Base-by-base conservation (phyloP, 2,329 filamentous ascomycete genomes). In the Pseudopyrenochaeta lycopersici region DNA sequence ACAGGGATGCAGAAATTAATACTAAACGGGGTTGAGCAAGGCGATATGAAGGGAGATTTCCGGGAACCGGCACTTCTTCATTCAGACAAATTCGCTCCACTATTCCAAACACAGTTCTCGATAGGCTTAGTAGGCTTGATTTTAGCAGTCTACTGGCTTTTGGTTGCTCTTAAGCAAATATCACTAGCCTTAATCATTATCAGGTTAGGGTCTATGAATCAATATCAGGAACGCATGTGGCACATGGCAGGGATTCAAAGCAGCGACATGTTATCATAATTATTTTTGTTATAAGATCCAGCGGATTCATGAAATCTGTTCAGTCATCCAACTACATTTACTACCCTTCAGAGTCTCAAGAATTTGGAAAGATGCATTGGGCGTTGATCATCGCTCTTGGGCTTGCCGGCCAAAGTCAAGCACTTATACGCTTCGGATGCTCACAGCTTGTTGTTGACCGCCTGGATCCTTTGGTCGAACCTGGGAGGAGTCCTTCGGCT, bases 351-450 rank as follows among this genome's bases (percentile, higher is more conserved):
- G 7, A 23, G 6, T 14, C 21, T 5, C 20, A 20, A 20, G 10
- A 2, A 38, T 17, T 23, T 20, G 2, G 21, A 5, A 56, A 38
- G 14, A 69, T 68, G 66, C 36, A 56, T 38, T 63, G 49, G 56
- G 56, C 18, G 14, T 54, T 46, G 3, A 33, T 69, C 11, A 30
- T 44, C 20, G 46, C 45, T 9, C 41, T 67, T 30, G 60, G 58
- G 49, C 59, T 70, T 11, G 21, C 55, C 30, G 53, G 57, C 43
- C 61, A 57, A 41, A 64, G 53, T 17, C 36, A 61, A 43, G 67
- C 65, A 15, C 50, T 70, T 2, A 68, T 70, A 42, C 63, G 67
- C 14, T 69, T 70, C 41, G 60, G 60, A 43, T 70, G 67, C 53
- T 63, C 60, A 9, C 67, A 70, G 46, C 63, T 70, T 5, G 64